These are phyloP conservation scores for Letharia lupina DNA, from an alignment of 495 filamentous ascomycete genomes.

Conservation along the genomic window DNA sequence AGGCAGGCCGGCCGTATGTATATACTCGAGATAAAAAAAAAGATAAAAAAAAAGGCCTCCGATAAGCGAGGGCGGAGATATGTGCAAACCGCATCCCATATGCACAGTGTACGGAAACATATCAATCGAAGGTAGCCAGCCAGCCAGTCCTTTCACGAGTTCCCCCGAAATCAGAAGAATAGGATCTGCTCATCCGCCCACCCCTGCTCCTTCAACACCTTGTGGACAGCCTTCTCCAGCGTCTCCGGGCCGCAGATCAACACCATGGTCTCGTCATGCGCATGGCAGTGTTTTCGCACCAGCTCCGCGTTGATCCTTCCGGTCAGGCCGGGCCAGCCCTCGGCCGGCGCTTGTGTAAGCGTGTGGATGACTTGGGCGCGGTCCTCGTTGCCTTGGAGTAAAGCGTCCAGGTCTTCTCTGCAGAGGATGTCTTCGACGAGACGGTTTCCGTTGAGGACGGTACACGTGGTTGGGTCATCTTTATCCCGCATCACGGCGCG, in stretches of 20 bases:
- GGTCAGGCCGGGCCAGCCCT: constrained; percentile 57
- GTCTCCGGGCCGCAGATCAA: constrained; percentile 77
- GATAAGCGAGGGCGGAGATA: too few relatives aligned
- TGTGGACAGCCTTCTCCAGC: constrained; percentile 62
- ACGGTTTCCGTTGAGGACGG: constrained; percentile 75
- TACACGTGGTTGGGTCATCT: constrained; percentile 51
- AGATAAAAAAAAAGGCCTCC: too few relatives aligned
- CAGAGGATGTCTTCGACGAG: constrained; percentile 78
- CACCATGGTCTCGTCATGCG: constrained; percentile 52
- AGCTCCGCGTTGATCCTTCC: constrained; percentile 61
- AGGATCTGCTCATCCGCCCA: constrained; percentile 75
- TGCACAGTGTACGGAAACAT: not conserved
- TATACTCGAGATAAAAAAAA: not conserved
- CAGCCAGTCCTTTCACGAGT: not conserved
- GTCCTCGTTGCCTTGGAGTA: constrained; percentile 43
- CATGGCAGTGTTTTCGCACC: constrained; percentile 50
- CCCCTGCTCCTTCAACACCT: constrained; percentile 56
- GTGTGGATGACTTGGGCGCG: constrained; percentile 64
- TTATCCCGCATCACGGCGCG: constrained; percentile 60
- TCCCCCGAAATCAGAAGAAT: constrained; percentile 56
- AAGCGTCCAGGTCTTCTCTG: constrained; percentile 60
- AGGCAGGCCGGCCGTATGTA: not conserved
- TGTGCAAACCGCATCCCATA: not conserved
- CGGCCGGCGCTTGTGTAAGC: constrained; percentile 50
- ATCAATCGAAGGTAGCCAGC: too few relatives aligned